Conservation (phyloP, 768 basidiomycete genomes). For the Suillus bovinus region DNA sequence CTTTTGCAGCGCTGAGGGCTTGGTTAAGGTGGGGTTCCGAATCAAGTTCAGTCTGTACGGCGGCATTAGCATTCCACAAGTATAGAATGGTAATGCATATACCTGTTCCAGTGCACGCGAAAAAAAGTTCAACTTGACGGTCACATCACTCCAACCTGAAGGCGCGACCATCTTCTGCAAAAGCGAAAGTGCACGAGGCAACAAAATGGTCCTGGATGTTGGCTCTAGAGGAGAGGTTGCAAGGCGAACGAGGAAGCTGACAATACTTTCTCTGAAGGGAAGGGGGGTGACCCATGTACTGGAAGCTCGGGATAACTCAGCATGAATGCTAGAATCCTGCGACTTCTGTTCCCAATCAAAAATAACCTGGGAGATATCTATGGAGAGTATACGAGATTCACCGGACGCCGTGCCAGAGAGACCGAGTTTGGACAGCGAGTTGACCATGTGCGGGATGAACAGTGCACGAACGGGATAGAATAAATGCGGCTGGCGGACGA, state of each 20-base stretch:
- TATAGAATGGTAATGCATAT: constrained; percentile 21
- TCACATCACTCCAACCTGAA: constrained; percentile 88
- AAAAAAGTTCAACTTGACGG: constrained; percentile 90
- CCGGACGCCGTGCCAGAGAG: constrained; percentile 65
- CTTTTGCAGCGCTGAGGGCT: constrained; percentile 82
- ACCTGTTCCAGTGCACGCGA: constrained; percentile 82
- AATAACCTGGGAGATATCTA: constrained; percentile 90
- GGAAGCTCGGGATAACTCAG: constrained; percentile 29
- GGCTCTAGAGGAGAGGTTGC: constrained; percentile 65
- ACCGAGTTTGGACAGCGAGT: constrained; percentile 87
- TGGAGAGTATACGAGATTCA: constrained; percentile 83
- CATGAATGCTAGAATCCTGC: constrained; percentile 28
- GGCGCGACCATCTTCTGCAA: constrained; percentile 81
- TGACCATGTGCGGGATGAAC: constrained; percentile 92
- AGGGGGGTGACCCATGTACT: constrained; percentile 72
- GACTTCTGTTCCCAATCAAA: constrained; percentile 89
- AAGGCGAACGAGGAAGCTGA: constrained; percentile 93
- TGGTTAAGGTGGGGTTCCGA: constrained; percentile 62
- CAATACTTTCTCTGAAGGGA: constrained; percentile 83
- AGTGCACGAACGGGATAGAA: constrained; percentile 93
- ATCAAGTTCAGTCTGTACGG: constrained; percentile 65
- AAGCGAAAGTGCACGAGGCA: constrained; percentile 63
- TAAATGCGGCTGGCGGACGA: constrained; percentile 86
- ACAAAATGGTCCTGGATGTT: constrained; percentile 41
- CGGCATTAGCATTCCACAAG: constrained; percentile 11